A percentile compares a stretch with the other conserved stretches of the same genome.
Evolutionary conservation across 805 yeast species (phyloP).

Genomic region (Candida parachauliodes): DNA sequence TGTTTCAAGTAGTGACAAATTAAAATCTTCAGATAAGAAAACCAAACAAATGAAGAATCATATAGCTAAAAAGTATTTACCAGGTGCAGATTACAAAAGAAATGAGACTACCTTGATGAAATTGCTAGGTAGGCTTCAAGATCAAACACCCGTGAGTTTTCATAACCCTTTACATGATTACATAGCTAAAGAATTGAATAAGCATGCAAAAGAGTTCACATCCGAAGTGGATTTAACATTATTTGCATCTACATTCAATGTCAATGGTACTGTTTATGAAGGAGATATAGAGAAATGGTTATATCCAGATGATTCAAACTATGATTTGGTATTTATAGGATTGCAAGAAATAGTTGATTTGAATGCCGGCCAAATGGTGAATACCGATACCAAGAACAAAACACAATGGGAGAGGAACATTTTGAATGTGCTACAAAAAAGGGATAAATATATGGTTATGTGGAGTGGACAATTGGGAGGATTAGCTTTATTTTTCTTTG

Average conservation of each 20-base stretch:
- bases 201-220: conserved; percentile 37
- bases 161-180: conserved; percentile 55
- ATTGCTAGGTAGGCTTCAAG: conserved; percentile 46
- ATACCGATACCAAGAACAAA: conserved; percentile 63
- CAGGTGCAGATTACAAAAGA: conserved; percentile 40
- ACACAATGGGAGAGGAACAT: conserved; percentile 65
- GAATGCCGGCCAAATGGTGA: conserved; percentile 76
- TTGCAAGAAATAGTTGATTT: conserved; percentile 83
- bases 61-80: conserved; percentile 33
- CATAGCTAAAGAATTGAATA: conserved; percentile 39
- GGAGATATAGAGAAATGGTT: conserved; percentile 43
- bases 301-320: conserved; percentile 39
- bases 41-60: conserved; percentile 33
- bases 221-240: conserved; percentile 38
- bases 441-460: conserved; percentile 48
- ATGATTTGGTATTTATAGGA: conserved; percentile 79
- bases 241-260: conserved; percentile 52
- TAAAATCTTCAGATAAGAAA: conserved; percentile 43
- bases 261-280: conserved; percentile 46
- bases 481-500: conserved; percentile 65
- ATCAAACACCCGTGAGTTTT: conserved; percentile 41
- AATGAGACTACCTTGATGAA: conserved; percentile 44
- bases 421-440: conserved; percentile 40
- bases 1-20: conserved; percentile 34
- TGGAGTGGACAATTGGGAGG: conserved; percentile 89